Percentiles rank a stretch among this genome's conserved stretches.
phyloP scores from a whole-genome alignment of 2,329 filamentous ascomycete species.

The Cryphonectria radicalis region DNA sequence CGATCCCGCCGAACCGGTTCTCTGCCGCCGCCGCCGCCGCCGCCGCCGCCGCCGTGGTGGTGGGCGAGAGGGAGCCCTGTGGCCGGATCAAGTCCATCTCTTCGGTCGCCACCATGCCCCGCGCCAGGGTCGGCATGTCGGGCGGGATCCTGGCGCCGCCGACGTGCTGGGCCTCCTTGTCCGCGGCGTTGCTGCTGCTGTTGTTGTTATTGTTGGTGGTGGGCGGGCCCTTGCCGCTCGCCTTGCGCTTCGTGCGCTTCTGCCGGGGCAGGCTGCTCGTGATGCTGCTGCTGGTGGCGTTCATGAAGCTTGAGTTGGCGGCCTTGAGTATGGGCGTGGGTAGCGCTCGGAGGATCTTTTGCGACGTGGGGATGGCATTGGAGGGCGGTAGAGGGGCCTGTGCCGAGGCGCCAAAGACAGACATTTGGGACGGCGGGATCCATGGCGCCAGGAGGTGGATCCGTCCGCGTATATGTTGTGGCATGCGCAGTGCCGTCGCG shows the following conservation, averaged over 20 bases:
- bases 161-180: slow-evolving; percentile 53
- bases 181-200: slow-evolving; percentile 41
- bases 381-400: slow-evolving; percentile 73
- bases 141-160: slow-evolving; percentile 36
- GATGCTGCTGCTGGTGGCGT: slow-evolving; percentile 84
- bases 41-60: slow-evolving; percentile 31
- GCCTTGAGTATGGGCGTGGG: slow-evolving; percentile 91
- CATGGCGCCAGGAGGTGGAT: slow-evolving; percentile 94
- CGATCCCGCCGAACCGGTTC: slow-evolving; percentile 20
- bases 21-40: slow-evolving; percentile 30
- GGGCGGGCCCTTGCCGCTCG: slow-evolving; percentile 43
- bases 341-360: slow-evolving; percentile 86
- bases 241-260: slow-evolving; percentile 42
- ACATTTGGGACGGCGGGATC: slow-evolving; percentile 96
- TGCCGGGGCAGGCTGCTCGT: slow-evolving; percentile 71
- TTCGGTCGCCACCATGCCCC: slow-evolving; percentile 44
- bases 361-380: slow-evolving; percentile 87
- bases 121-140: slow-evolving; percentile 31
- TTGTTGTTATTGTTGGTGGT: slow-evolving; percentile 39
- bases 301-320: slow-evolving; percentile 95
- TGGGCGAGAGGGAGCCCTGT: slow-evolving; percentile 33
- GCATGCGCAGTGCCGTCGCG: slow-evolving; percentile 92
- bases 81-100: slow-evolving; percentile 54
- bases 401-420: slow-evolving; percentile 70
- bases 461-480: slow-evolving; percentile 90